A percentile compares a stretch with the other conserved stretches of the same genome.
These are phyloP conservation scores for Xylaria bambusicola DNA, from an alignment of 495 filamentous ascomycete species.

Conservation along the genomic window DNA sequence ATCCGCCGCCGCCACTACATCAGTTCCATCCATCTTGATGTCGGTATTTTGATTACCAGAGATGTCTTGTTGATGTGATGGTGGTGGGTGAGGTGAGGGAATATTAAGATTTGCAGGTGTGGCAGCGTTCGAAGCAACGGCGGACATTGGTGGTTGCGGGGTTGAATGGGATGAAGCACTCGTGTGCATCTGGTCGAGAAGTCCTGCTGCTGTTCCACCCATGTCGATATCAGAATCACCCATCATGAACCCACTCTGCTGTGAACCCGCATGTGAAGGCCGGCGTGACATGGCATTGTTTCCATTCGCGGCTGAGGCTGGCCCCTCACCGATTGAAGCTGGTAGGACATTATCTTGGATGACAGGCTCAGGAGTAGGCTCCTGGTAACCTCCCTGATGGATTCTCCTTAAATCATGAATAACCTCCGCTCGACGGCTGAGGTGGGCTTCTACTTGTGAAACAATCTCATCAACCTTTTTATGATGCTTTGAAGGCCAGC, in stretches of 20 bases:
- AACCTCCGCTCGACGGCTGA: constrained; percentile 56
- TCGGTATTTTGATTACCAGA: constrained; percentile 35
- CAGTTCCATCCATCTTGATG: constrained; percentile 41
- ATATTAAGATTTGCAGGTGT: constrained; percentile 47
- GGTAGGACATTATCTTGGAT: constrained; percentile 17
- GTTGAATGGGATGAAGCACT: constrained; percentile 55
- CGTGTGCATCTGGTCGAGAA: constrained; percentile 65
- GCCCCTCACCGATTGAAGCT: constrained; percentile 26
- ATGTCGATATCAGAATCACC: constrained; percentile 66
- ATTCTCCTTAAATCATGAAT: constrained; percentile 66
- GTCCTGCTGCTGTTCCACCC: constrained; percentile 61
- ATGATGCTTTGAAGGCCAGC: constrained; percentile 47
- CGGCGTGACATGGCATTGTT: constrained; percentile 44
- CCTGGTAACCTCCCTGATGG: constrained; percentile 68
- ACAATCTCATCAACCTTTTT: constrained; percentile 64
- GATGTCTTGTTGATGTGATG: constrained; percentile 24
- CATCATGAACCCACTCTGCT: constrained; percentile 53
- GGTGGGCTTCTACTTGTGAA: constrained; percentile 56
- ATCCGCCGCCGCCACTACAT: constrained; percentile 34
- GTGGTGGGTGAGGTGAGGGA: constrained; percentile 35
- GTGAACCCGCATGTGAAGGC: constrained; percentile 49
- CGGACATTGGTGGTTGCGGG: constrained; percentile 46
- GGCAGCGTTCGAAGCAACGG: constrained; percentile 44
- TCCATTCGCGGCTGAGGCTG: constrained; percentile 18
- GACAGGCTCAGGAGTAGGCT: constrained; percentile 51